A percentile compares a stretch with the other conserved stretches of the same genome.
Conservation (phyloP, 2,329 filamentous ascomycete genomes). For the Tolypocladium tropicale region DNA sequence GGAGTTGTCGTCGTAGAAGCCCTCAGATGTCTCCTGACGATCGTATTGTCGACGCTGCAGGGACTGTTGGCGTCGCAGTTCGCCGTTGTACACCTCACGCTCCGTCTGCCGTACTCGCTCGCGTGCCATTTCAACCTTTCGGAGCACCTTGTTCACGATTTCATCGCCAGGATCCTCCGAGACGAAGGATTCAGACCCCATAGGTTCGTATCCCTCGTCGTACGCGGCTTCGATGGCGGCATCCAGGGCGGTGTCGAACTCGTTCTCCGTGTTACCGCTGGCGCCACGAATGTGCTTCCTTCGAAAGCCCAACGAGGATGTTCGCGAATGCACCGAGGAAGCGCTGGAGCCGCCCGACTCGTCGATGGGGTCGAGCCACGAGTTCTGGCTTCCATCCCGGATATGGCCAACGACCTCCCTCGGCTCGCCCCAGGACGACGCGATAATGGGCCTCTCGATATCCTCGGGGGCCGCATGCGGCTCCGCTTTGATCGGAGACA, state of each 20-base stretch:
- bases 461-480: conserved; percentile 10
- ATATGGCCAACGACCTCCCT: conserved; percentile 25
- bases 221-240: conserved; percentile 95
- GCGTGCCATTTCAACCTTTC: conserved; percentile 65
- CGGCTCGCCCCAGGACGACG: conserved; percentile 11
- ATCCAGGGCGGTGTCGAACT: conserved; percentile 89
- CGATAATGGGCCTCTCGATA: conserved; percentile 1
- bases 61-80: conserved; percentile 14
- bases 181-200: conserved; percentile 35
- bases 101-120: conserved; percentile 66
- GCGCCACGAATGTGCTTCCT: conserved; percentile 58
- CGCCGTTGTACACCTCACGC: conserved; percentile 42
- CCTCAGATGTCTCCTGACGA: conserved; percentile 27
- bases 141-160: conserved; percentile 44
- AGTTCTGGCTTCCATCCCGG: conserved; percentile 62
- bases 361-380: conserved; percentile 90
- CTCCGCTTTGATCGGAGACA: conserved; percentile 27
- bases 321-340: conserved; percentile 72
- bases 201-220: conserved; percentile 78
- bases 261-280: conserved; percentile 70
- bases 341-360: conserved; percentile 74
- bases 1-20: conserved; percentile 53
- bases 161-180: conserved; percentile 28
- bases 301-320: conserved; percentile 58
- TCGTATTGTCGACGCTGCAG: conserved; percentile 16